Percentiles rank a stretch among this genome's conserved stretches.
Evolutionary conservation across 805 yeast genomes (phyloP).

Genomic region (Myxozyma monticola): DNA sequence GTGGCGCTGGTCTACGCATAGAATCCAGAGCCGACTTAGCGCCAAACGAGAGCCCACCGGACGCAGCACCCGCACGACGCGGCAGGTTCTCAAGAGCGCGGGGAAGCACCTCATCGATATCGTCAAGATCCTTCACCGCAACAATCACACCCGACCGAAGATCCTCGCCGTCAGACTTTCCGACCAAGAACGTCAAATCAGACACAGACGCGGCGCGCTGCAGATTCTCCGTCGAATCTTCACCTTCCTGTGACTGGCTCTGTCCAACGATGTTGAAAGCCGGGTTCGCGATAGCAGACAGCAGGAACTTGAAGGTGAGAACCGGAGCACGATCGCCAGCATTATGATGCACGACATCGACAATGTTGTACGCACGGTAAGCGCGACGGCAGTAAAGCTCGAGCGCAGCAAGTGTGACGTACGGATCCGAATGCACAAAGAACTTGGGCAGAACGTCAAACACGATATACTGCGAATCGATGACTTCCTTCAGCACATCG

Average conservation of each 20-base stretch:
- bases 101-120: conserved; percentile 76
- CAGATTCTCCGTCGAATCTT: too few relatives aligned
- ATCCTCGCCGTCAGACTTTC: conserved; percentile 60
- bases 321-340: conserved; percentile 57
- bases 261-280: conserved; percentile 61
- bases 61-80: conserved; percentile 42
- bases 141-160: conserved; percentile 82
- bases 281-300: conserved; percentile 71
- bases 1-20: conserved; percentile 18
- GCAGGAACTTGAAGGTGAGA: conserved; percentile 83
- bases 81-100: conserved; percentile 76
- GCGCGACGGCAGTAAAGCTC: conserved; percentile 97
- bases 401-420: conserved; percentile 93
- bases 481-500: conserved; percentile 80
- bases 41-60: conserved; percentile 43
- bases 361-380: conserved; percentile 90
- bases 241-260: conserved; percentile 28
- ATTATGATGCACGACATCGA: conserved; percentile 63
- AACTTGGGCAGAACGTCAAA: conserved; percentile 95
- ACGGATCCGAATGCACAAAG: conserved; percentile 76
- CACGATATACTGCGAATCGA: conserved; percentile 93
- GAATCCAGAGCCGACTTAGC: conserved; percentile 47
- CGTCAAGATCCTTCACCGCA: conserved; percentile 81
- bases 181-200: conserved; percentile 82
- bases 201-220: conserved; percentile 90